Base-by-base conservation (phyloP, 768 basidiomycete species). In the Suillus plorans region DNA sequence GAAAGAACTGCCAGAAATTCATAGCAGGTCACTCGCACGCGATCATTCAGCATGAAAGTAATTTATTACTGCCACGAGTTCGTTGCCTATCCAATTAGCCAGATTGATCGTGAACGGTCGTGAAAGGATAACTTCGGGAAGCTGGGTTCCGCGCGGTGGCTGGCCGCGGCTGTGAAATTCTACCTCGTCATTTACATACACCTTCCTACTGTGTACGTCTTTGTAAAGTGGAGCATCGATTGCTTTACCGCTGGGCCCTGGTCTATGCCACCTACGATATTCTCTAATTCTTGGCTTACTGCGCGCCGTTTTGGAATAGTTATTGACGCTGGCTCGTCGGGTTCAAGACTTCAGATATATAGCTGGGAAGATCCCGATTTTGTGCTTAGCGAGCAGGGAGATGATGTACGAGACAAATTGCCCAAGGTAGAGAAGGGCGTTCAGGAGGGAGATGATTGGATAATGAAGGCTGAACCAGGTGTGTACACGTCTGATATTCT, bases 291-390 rank as follows among this genome's bases (percentile, higher is more conserved):
- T 66, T 95, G 93, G 93, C 84, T 92, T 63, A 78, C 84, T 65
- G 87, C 87, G 63, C 88, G 94, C 69, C 88, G 89, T 70, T 97
- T 94, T 77, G 95, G 94, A 65, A 85, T 99, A 65, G 95, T 99
- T 67, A 94, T 99, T 77, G 97, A 99, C 81, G 97, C 97, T 73
- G 97, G 97, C 66, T 97, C 95, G 75, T 98, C 95, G 28, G 97
- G 97, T 36, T 98, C 97, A 5, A 82, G 97, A 62, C 81, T 98
- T 42, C 96, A 98, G 76, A 94, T 99, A 69, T 99, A 99, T 80
- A 95, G 93, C 75, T 99, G 97, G 97, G 85, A 85, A 67, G 90
- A 98, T 75, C 90, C 96, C 25, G 82, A 86, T 63, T 75, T 82
- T 9, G 80, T 88, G 52, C 80, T 84, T 20, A 81, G 85, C 63